Evolutionary conservation across 2,329 filamentous ascomycete species (phyloP).

Genomic region (Microdochium paspali): DNA sequence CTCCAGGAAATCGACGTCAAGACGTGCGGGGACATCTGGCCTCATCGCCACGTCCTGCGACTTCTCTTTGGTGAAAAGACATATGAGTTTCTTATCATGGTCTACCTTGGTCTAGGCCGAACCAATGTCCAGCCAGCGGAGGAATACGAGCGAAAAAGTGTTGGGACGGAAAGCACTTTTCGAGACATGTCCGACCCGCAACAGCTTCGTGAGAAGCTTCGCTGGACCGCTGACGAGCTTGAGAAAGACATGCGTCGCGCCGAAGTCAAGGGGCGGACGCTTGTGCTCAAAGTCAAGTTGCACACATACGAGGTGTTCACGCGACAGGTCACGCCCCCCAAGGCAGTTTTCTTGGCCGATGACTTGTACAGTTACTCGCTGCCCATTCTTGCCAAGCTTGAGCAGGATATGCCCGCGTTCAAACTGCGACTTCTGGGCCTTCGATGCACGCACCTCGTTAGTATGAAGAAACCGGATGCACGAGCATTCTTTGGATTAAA

Average conservation of each 20-base stretch:
- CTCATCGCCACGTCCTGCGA: constrained; percentile 61
- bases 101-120: constrained; percentile 76
- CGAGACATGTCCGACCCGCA: constrained; percentile 62
- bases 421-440: constrained; percentile 81
- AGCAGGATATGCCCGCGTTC: constrained; percentile 73
- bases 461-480: constrained; percentile 70
- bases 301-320: constrained; percentile 91
- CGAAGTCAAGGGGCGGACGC: constrained; percentile 79
- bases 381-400: constrained; percentile 75
- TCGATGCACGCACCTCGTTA: constrained; percentile 78
- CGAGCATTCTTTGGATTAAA: constrained; percentile 70
- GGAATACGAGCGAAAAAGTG: constrained; percentile 84
- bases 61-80: constrained; percentile 87
- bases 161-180: constrained; percentile 91
- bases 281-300: constrained; percentile 87
- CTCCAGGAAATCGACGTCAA: constrained; percentile 79
- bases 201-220: constrained; percentile 66
- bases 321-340: constrained; percentile 66
- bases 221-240: constrained; percentile 73
- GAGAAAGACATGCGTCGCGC: constrained; percentile 76
- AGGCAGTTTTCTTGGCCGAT: constrained; percentile 61
- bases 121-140: constrained; percentile 80
- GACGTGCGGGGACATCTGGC: constrained; percentile 81
- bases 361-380: constrained; percentile 76
- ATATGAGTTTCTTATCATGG: constrained; percentile 75